A percentile compares a stretch with the other conserved stretches of the same genome.
phyloP scores from a whole-genome alignment of 2,329 filamentous ascomycete genomes.

The Pestalotiopsis sp. region DNA sequence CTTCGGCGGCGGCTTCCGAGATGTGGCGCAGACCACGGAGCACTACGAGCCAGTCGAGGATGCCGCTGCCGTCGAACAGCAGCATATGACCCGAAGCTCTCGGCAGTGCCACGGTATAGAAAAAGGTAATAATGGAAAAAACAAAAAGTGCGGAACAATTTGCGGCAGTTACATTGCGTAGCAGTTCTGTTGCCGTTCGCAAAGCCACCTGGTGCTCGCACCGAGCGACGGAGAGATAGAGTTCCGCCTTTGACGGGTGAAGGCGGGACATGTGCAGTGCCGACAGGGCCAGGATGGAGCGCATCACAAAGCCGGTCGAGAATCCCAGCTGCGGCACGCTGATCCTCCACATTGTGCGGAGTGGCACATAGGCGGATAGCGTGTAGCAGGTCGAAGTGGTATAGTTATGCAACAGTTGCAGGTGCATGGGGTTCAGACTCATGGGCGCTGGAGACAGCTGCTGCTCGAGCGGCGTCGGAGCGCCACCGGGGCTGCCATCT shows the following conservation, averaged over 20 bases:
- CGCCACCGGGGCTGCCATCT: not conserved
- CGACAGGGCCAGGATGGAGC: not conserved
- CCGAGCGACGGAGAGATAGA: not conserved
- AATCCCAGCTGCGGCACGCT: not conserved
- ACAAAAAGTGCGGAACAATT: not conserved
- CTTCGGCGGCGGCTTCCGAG: not conserved
- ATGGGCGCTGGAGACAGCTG: not conserved
- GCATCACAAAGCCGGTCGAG: not conserved
- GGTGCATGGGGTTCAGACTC: not conserved
- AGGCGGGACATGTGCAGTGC: not conserved
- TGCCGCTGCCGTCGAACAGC: not conserved
- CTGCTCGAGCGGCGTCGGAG: not conserved
- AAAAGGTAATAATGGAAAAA: not conserved
- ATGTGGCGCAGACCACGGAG: not conserved
- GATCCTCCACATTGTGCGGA: conserved; percentile 1
- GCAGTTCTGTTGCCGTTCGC: not conserved
- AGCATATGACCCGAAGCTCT: not conserved
- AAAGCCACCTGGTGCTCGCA: not conserved
- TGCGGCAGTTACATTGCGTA: not conserved
- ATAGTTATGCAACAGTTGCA: not conserved
- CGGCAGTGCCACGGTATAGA: not conserved
- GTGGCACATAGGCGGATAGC: not conserved
- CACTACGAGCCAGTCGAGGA: not conserved
- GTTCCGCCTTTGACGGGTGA: not conserved
- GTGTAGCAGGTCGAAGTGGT: not conserved